phyloP scores from a whole-genome alignment of 495 filamentous ascomycete genomes.

The Talaromyces ruber region DNA sequence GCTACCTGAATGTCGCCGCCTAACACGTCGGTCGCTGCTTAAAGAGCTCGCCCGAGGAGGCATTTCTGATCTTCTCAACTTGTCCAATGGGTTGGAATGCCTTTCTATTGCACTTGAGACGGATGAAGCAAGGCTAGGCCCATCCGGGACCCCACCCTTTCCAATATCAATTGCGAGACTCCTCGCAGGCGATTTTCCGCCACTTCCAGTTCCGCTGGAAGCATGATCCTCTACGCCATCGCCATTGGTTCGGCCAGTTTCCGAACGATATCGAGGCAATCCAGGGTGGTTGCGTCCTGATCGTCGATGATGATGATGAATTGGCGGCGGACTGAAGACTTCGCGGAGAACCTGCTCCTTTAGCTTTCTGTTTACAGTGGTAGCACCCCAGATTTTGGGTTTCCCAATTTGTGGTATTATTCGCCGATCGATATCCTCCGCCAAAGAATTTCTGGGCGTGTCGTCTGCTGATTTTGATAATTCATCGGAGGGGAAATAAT shows the following conservation, averaged over 20 bases:
- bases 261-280: constrained; percentile 34
- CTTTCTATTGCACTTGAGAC: constrained; percentile 37
- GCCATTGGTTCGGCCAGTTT: constrained; percentile 21
- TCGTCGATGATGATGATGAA: constrained; percentile 57
- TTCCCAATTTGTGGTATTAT: neutral
- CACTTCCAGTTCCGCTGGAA: constrained; percentile 12
- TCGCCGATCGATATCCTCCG: neutral
- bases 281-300: constrained; percentile 55
- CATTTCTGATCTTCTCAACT: constrained; percentile 19
- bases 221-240: constrained; percentile 23
- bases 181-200: constrained; percentile 10
- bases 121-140: constrained; percentile 1
- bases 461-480: neutral
- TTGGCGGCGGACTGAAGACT: constrained; percentile 78
- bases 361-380: constrained; percentile 79
- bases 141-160: constrained; percentile 14
- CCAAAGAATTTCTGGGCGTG: neutral
- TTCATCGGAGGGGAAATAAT: neutral
- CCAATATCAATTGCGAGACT: constrained; percentile 28
- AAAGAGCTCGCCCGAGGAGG: constrained; percentile 24
- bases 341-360: constrained; percentile 91
- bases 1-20: constrained; percentile 71
- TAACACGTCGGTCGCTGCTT: constrained; percentile 20
- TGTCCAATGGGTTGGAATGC: constrained; percentile 25
- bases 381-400: constrained; percentile 70